These are phyloP conservation scores for Macrocybe gigantea DNA, from an alignment of 768 basidiomycete species.

Conservation along the genomic window DNA sequence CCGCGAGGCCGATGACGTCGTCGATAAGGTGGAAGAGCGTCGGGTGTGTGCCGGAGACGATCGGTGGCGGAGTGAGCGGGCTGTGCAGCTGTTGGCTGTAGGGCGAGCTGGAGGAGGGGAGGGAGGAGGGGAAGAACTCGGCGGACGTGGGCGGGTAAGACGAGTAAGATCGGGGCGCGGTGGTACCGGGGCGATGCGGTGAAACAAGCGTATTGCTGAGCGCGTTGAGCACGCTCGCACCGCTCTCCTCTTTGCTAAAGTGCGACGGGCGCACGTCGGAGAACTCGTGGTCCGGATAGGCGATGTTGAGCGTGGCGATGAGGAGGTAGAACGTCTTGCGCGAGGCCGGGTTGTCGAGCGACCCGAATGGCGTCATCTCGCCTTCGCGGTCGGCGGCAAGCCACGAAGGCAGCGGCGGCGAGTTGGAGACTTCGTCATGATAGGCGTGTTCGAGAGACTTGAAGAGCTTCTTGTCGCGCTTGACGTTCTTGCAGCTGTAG, in stretches of 20 bases:
- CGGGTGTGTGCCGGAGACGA: conserved; percentile 82
- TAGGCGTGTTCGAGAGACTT: conserved; percentile 87
- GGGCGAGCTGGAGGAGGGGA: conserved; percentile 69
- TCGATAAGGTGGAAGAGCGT: conserved; percentile 82
- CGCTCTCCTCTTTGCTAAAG: conserved; percentile 82
- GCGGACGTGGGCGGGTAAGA: conserved; percentile 73
- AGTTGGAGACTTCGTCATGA: conserved; percentile 72
- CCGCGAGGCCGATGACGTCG: conserved; percentile 82
- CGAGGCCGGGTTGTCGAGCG: conserved; percentile 77
- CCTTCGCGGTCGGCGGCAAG: conserved; percentile 64
- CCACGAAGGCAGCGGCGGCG: conserved; percentile 81
- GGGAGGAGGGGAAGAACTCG: conserved; percentile 71
- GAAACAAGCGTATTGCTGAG: conserved; percentile 80
- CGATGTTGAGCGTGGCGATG: conserved; percentile 94
- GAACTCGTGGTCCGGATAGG: conserved; percentile 98
- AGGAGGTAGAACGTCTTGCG: conserved; percentile 94
- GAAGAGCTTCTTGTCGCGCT: conserved; percentile 95
- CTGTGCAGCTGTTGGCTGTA: conserved; percentile 50
- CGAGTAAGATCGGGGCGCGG: conserved; percentile 77
- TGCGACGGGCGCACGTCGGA: conserved; percentile 86
- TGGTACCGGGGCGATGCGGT: conserved; percentile 59
- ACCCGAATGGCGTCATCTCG: conserved; percentile 85
- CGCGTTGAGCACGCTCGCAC: conserved; percentile 74
- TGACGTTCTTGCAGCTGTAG: conserved; percentile 96
- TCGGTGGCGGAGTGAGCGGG: conserved; percentile 66